Conservation (phyloP, 148 eudicot genomes). For the Pouteria glomerata region DNA sequence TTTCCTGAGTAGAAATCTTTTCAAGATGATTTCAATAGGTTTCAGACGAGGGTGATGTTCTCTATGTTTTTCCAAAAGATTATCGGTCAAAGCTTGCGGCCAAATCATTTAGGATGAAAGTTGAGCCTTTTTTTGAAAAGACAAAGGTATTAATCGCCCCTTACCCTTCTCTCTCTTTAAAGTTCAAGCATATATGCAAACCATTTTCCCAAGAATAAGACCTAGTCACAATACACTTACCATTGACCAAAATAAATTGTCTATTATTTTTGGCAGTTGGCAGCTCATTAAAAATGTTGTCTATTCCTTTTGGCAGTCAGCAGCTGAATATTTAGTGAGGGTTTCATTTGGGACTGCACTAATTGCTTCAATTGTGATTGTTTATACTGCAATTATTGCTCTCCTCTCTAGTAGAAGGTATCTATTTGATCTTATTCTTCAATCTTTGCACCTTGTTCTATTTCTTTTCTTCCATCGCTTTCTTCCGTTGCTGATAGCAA, state of each 20-base stretch:
- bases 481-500: background rate
- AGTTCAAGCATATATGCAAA: background rate
- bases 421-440: background rate
- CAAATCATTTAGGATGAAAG: constrained; percentile 78
- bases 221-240: background rate
- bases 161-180: constrained; percentile 2
- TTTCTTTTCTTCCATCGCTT: background rate
- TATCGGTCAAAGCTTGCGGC: constrained; percentile 80
- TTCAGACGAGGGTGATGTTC: constrained; percentile 91
- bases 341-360: constrained; percentile 93
- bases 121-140: constrained; percentile 82
- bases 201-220: background rate
- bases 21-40: constrained; percentile 48
- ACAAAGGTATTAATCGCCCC: constrained; percentile 56
- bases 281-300: no score
- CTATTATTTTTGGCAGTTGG: constrained; percentile 48
- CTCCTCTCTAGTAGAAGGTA: constrained; percentile 80
- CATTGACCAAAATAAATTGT: constrained; percentile 5
- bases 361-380: constrained; percentile 88
- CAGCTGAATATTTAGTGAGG: constrained; percentile 78
- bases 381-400: constrained; percentile 78
- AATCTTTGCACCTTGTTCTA: constrained; percentile 5
- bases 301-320: constrained; percentile 70
- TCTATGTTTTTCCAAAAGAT: constrained; percentile 83
- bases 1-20: constrained; percentile 20